A percentile compares a stretch with the other conserved stretches of the same genome.
Evolutionary conservation across 352 stramenopile species (phyloP).

Genomic region (Phytophthora nicotianae): DNA sequence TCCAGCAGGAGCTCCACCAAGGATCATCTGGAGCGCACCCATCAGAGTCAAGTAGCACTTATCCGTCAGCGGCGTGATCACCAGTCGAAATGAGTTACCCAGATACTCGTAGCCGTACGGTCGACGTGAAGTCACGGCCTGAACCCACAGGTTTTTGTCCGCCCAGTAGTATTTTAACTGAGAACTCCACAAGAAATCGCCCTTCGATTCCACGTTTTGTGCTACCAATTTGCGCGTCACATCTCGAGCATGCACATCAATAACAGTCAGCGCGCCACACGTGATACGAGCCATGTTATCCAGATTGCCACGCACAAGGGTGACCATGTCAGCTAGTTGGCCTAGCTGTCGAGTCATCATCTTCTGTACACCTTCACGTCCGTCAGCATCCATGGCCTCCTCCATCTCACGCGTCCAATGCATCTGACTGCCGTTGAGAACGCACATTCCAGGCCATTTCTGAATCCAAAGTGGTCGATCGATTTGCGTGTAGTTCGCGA

Average conservation of each 20-base stretch:
- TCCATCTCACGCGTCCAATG: constrained; percentile 94
- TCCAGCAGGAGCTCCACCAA: constrained; percentile 92
- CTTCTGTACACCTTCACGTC: constrained; percentile 72
- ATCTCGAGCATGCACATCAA: constrained; percentile 96
- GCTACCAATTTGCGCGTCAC: constrained; percentile 92
- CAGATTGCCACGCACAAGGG: constrained; percentile 90
- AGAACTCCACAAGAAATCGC: constrained; percentile 89
- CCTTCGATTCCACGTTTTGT: constrained; percentile 88
- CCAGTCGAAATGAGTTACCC: constrained; percentile 95
- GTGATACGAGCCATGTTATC: constrained; percentile 88
- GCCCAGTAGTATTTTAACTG: constrained; percentile 95
- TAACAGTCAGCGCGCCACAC: constrained; percentile 92
- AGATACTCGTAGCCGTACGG: constrained; percentile 97
- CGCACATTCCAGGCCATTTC: constrained; percentile 91
- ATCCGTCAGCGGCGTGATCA: constrained; percentile 96
- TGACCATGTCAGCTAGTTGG: constrained; percentile 94
- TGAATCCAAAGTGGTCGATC: constrained; percentile 92
- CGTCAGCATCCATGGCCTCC: constrained; percentile 80
- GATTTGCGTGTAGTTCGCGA: constrained; percentile 88
- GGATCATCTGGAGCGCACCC: constrained; percentile 95
- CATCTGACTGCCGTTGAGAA: constrained; percentile 93
- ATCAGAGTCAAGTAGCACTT: constrained; percentile 97
- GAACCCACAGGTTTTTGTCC: constrained; percentile 82
- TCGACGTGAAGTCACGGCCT: constrained; percentile 90
- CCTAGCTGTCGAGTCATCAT: constrained; percentile 86